phyloP scores from a whole-genome alignment of 176 grass and related monocot genomes.

The Themeda triandra region DNA sequence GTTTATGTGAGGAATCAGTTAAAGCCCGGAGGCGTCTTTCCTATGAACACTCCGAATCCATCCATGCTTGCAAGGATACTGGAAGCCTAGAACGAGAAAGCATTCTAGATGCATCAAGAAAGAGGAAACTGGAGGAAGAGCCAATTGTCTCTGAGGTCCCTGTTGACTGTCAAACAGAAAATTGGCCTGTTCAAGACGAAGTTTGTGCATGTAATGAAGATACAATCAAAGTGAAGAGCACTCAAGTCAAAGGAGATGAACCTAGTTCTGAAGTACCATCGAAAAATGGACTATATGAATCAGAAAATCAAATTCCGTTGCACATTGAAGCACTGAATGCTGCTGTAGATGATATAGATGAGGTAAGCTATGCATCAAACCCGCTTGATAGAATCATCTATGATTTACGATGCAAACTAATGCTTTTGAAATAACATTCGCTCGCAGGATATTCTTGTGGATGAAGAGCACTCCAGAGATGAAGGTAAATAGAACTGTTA shows the following conservation, averaged over 20 bases:
- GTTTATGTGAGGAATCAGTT: neutral
- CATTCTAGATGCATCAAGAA: slow-evolving; percentile 5
- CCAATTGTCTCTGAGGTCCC: slow-evolving; percentile 7
- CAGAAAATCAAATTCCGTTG: slow-evolving; percentile 15
- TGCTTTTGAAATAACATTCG: slow-evolving; percentile 2
- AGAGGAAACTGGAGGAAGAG: slow-evolving; percentile 3
- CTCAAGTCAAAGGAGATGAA: slow-evolving; percentile 6
- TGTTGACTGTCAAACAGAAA: slow-evolving; percentile 26
- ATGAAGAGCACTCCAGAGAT: slow-evolving; percentile 29
- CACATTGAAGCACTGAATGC: slow-evolving; percentile 4
- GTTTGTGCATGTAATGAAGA: slow-evolving; percentile 11
- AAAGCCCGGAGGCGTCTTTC: slow-evolving; percentile 34
- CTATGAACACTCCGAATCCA: slow-evolving; percentile 23
- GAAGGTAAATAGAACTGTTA: slow-evolving; percentile 35
- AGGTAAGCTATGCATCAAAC: slow-evolving; percentile 34
- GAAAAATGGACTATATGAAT: slow-evolving; percentile 20
- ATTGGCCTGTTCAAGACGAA: slow-evolving; percentile 5
- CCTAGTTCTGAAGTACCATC: neutral
- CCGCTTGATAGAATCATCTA: neutral
- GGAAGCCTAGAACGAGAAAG: slow-evolving; percentile 27
- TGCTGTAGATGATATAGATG: slow-evolving; percentile 35
- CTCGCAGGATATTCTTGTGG: slow-evolving; percentile 46
- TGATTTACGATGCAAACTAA: neutral
- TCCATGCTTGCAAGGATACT: slow-evolving; percentile 19
- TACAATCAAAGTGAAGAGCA: slow-evolving; percentile 17